Conservation (phyloP, 2,329 filamentous ascomycete species). For the Fusarium luffae region DNA sequence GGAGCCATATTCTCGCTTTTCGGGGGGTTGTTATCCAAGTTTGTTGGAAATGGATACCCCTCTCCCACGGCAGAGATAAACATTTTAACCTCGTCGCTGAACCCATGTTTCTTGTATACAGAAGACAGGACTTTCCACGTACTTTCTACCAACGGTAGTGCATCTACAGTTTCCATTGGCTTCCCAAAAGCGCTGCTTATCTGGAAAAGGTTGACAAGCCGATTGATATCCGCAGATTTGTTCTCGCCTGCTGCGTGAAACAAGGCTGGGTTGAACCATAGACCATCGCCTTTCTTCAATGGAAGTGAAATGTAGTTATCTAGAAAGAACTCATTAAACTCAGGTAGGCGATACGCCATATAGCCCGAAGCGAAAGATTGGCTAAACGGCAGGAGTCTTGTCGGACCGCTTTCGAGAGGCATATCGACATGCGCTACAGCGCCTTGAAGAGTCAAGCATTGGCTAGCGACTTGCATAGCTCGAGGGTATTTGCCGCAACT, state of each 20-base stretch:
- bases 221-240: conserved; percentile 56
- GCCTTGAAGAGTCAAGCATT: conserved; percentile 70
- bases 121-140: conserved; percentile 56
- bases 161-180: conserved; percentile 71
- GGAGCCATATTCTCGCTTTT: conserved; percentile 69
- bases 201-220: conserved; percentile 71
- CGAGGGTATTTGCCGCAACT: conserved; percentile 60
- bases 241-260: conserved; percentile 73
- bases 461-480: conserved; percentile 63
- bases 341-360: conserved; percentile 64
- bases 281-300: conserved; percentile 65
- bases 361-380: conserved; percentile 68
- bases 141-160: conserved; percentile 57
- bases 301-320: conserved; percentile 64
- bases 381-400: conserved; percentile 69
- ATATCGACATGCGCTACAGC: conserved; percentile 72
- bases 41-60: conserved; percentile 72
- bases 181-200: conserved; percentile 71
- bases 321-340: conserved; percentile 66
- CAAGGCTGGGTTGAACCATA: conserved; percentile 73
- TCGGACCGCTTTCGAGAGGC: conserved; percentile 68
- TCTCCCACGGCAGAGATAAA: conserved; percentile 64
- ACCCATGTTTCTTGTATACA: conserved; percentile 50
- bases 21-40: conserved; percentile 67
- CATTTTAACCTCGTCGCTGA: conserved; percentile 56